Evolutionary conservation across 805 yeast species (phyloP), one percentile per base, ranked within the genome.

Genomic region (Nakazawaea populi): DNA sequence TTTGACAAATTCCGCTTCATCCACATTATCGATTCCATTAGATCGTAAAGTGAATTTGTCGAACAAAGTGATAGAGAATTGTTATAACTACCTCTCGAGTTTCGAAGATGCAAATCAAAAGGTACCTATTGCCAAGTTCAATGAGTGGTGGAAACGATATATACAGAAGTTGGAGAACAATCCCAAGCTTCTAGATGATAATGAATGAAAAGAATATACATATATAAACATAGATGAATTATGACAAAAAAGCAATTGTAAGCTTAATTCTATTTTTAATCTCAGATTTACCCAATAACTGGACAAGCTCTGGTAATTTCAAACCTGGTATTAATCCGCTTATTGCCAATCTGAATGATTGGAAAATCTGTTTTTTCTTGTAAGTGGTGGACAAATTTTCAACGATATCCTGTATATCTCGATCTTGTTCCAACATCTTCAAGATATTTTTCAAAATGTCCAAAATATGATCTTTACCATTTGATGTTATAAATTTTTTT

Each of bases 81-180:
- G 97, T 1, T 94, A 92, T 68, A 91, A 94, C 63, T 94, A 79
- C 63, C 68, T 92, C 46, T 82, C 95, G 1, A 88, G 97, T n/a
- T 92, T 91, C 63, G 77, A 89, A 6, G 96, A 89, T 61, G 64
- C 71, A 5, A 73, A 78, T 27, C 96, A 96, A 2, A 88, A 82
- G 58, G 97, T 92, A 3, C 86, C 91, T 3, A 87, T 92, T 62
- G 87, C 85, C 60, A 86, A 82, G 42, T 92, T 92, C 60, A 95
- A 92, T 63, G 85, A 79, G 40, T 92, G 99, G 99, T 89, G 99
- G 99, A 83, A 77, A 56, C 91, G 89, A 67, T 92, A 94, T 69
- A 87, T 80, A 64, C 68, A 78, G 6, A 84, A 86, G 61, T 60
- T 94, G 53, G 75, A 80, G 9, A 87, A 85, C 54, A 95, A 92